Evolutionary conservation across 371 early-diverging fungal species (phyloP).

Genomic region (Mortierella sp.): DNA sequence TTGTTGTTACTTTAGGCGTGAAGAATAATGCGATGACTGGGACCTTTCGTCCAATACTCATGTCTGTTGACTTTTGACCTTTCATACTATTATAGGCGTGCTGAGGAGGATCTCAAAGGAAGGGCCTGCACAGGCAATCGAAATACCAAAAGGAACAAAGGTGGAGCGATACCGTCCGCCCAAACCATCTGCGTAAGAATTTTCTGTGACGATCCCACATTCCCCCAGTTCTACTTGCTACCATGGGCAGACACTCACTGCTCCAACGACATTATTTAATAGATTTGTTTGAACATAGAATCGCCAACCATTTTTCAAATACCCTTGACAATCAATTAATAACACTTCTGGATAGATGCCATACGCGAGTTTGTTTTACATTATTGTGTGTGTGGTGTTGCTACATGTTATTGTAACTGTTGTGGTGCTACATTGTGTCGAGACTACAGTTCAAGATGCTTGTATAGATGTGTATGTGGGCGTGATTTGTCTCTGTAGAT

Average conservation of each 20-base stretch:
- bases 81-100: slow-evolving; percentile 20
- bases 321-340: not conserved
- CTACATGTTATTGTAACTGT: too few relatives aligned
- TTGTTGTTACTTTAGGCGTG: not conserved
- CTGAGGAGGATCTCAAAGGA: slow-evolving; percentile 30
- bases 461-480: too few relatives aligned
- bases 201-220: not conserved
- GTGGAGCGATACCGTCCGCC: slow-evolving; percentile 24
- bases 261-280: not conserved
- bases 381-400: too few relatives aligned
- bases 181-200: slow-evolving; percentile 39
- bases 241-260: not conserved
- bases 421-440: too few relatives aligned
- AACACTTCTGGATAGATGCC: not conserved
- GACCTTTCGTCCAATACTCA: not conserved
- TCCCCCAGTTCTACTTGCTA: not conserved
- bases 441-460: too few relatives aligned
- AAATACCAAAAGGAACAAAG: slow-evolving; percentile 32
- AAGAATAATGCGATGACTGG: too few relatives aligned
- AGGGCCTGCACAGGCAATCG: slow-evolving; percentile 28
- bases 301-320: too few relatives aligned
- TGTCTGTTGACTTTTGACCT: not conserved
- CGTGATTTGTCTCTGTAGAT: too few relatives aligned
- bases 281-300: slow-evolving; percentile 25
- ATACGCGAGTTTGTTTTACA: not conserved